These are phyloP conservation scores for Mycena sp. DNA, from an alignment of 1,284 basidiomycete species.

Conservation along the genomic window DNA sequence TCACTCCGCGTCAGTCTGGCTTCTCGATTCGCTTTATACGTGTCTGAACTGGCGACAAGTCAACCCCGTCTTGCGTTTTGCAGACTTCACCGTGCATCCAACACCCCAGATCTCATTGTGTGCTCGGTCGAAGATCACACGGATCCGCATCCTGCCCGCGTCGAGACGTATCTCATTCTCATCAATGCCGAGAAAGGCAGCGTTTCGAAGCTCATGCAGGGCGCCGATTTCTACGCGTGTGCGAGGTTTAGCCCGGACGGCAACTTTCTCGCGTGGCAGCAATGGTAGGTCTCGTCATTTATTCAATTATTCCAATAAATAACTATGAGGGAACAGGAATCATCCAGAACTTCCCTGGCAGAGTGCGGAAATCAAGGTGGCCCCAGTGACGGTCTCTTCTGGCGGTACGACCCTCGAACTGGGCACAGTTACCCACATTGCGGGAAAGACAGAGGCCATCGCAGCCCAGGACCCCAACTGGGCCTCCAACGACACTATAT, in stretches of 20 bases:
- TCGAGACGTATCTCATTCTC: slow-evolving; percentile 65
- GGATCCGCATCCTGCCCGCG: slow-evolving; percentile 54
- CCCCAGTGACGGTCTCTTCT: slow-evolving; percentile 42
- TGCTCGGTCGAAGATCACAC: slow-evolving; percentile 77
- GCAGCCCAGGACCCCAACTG: slow-evolving; percentile 67
- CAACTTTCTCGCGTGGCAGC: slow-evolving; percentile 68
- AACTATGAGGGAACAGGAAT: slow-evolving; percentile 48
- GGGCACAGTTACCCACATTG: slow-evolving; percentile 50
- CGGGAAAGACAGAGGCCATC: slow-evolving; percentile 56
- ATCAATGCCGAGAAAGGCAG: slow-evolving; percentile 56
- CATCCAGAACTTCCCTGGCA: slow-evolving; percentile 88
- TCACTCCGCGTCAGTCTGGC: slow-evolving; percentile 56
- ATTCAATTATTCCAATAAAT: no score
- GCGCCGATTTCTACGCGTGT: slow-evolving; percentile 72
- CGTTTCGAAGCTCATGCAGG: slow-evolving; percentile 56
- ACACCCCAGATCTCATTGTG: slow-evolving; percentile 55
- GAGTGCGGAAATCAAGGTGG: slow-evolving; percentile 68
- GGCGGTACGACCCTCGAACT: slow-evolving; percentile 38
- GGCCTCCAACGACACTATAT: slow-evolving; percentile 63
- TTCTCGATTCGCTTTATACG: slow-evolving; percentile 52
- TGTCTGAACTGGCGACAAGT: not conserved
- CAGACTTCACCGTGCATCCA: slow-evolving; percentile 59
- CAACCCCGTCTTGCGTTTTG: slow-evolving; percentile 56
- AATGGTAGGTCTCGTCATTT: slow-evolving; percentile 53
- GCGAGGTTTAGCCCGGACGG: slow-evolving; percentile 77